Evolutionary conservation across 352 stramenopile species (phyloP).

Genomic region (Globisporangium polare): DNA sequence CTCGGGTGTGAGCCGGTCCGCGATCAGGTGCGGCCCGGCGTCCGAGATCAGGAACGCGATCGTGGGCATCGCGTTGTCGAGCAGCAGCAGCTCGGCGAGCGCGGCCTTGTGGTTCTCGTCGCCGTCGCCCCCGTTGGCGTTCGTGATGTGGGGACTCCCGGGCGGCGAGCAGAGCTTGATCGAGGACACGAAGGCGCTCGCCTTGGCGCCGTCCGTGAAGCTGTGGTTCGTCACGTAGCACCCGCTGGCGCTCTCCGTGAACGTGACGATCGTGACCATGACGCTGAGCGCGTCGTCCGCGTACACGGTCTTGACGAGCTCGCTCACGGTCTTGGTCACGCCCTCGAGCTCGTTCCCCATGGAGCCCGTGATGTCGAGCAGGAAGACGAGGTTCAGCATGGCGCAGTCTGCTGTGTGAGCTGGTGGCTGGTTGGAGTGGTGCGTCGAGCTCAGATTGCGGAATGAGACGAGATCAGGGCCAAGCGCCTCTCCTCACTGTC

Average conservation of each 20-base stretch:
- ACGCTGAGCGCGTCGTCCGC: slow-evolving; percentile 40
- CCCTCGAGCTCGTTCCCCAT: slow-evolving; percentile 54
- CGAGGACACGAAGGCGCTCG: slow-evolving; percentile 29
- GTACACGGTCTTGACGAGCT: slow-evolving; percentile 47
- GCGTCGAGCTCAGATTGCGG: slow-evolving; percentile 4
- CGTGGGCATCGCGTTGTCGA: slow-evolving; percentile 52
- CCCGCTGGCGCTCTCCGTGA: slow-evolving; percentile 43
- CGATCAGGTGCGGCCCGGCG: slow-evolving; percentile 45
- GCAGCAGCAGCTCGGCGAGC: slow-evolving; percentile 40
- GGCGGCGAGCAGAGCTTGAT: slow-evolving; percentile 26
- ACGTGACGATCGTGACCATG: slow-evolving; percentile 73
- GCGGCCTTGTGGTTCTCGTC: slow-evolving; percentile 73
- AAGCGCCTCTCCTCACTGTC: not conserved
- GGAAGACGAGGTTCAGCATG: slow-evolving; percentile 70
- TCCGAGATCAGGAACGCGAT: slow-evolving; percentile 73
- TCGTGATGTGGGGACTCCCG: slow-evolving; percentile 9
- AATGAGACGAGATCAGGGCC: slow-evolving; percentile 2
- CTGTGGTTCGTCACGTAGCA: slow-evolving; percentile 63
- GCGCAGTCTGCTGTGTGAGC: not conserved
- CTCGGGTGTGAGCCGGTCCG: slow-evolving; percentile 14
- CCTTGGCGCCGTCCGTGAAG: slow-evolving; percentile 49
- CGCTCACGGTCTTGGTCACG: slow-evolving; percentile 50
- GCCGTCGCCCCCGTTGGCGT: slow-evolving; percentile 46
- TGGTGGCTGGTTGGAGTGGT: not conserved
- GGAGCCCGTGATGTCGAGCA: slow-evolving; percentile 74